Evolutionary conservation across 495 filamentous ascomycete species (phyloP).

Genomic region (Trichodelitschia bisporula): DNA sequence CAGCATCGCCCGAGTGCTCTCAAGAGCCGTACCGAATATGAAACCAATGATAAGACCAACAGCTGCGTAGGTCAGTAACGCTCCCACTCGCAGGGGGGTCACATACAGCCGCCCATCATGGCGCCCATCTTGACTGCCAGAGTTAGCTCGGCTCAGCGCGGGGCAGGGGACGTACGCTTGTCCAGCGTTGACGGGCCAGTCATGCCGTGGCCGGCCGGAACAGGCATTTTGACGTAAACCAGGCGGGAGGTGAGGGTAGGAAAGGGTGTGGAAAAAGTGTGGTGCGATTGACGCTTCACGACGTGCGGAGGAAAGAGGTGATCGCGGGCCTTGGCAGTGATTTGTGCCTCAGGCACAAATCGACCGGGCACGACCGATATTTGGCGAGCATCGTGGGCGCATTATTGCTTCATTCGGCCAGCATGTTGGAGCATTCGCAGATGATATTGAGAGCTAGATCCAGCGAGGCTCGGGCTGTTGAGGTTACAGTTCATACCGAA

Average conservation of each 20-base stretch:
- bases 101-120: conserved; percentile 89
- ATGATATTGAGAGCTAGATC: too few relatives aligned
- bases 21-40: conserved; percentile 50
- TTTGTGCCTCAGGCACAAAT: too few relatives aligned
- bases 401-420: too few relatives aligned
- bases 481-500: too few relatives aligned
- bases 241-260: neutral
- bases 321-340: too few relatives aligned
- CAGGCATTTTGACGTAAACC: conserved; percentile 30
- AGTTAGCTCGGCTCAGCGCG: conserved; percentile 9
- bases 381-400: too few relatives aligned
- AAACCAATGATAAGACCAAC: conserved; percentile 93
- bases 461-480: too few relatives aligned
- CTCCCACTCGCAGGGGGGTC: conserved; percentile 2
- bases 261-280: too few relatives aligned
- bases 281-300: too few relatives aligned
- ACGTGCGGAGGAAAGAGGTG: too few relatives aligned
- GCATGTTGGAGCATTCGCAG: too few relatives aligned
- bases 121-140: conserved; percentile 80
- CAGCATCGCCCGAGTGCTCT: conserved; percentile 1
- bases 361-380: too few relatives aligned
- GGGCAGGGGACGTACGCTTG: conserved; percentile 44
- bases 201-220: conserved; percentile 28
- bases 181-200: conserved; percentile 64
- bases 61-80: conserved; percentile 25